phyloP scores from a whole-genome alignment of 176 grass and related monocot genomes.

The Hordeum marinum region DNA sequence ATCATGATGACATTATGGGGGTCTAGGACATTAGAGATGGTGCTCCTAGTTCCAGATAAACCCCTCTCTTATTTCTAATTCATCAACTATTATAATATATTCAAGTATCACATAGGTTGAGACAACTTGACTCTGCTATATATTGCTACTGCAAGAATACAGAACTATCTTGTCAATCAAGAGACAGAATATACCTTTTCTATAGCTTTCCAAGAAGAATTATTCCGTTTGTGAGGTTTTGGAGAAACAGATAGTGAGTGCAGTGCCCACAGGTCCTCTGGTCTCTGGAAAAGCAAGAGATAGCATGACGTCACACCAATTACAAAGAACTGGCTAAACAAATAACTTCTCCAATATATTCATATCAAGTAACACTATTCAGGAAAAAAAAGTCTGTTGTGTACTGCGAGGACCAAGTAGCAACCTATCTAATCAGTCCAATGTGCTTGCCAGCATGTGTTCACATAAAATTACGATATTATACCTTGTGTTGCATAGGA shows the following conservation, averaged over 20 bases:
- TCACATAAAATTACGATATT: not conserved
- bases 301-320: conserved; percentile 9
- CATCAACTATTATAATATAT: not conserved
- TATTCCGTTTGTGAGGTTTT: conserved; percentile 87
- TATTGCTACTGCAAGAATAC: not conserved
- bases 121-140: not conserved
- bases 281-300: conserved; percentile 62
- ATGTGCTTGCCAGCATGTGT: not conserved
- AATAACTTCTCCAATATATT: not conserved
- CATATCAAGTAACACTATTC: not conserved
- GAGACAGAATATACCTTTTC: conserved; percentile 53
- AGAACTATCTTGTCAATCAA: not conserved
- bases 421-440: not conserved
- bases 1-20: not conserved
- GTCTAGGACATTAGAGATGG: not conserved
- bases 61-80: not conserved
- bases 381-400: not conserved
- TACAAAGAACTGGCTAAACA: not conserved
- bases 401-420: not conserved
- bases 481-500: not conserved
- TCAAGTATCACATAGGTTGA: conserved; percentile 1
- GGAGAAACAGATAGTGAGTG: conserved; percentile 74
- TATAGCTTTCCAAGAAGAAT: conserved; percentile 87
- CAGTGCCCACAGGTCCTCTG: conserved; percentile 80
- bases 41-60: not conserved